Evolutionary conservation across 1,139 yeast species (phyloP), one percentile per base, ranked within the genome.

Genomic region (Sugiyamaella neomexicana): DNA sequence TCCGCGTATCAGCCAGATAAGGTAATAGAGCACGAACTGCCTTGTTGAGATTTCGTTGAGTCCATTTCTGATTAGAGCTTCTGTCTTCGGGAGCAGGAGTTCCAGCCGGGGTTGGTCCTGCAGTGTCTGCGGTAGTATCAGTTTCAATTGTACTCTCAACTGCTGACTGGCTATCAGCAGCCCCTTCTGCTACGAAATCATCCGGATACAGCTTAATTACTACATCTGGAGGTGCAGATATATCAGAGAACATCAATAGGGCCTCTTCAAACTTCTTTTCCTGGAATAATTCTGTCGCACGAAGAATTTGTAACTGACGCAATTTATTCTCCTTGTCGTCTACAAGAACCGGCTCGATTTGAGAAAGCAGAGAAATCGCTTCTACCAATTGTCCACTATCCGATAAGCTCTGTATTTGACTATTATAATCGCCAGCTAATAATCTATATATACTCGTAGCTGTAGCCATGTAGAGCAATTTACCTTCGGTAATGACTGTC

Each of bases 11-110:
- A 1, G 80, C 76, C 32, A 81, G 68, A 64, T 75, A 88, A 1
- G 85, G 78, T 4, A 85, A 76, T 37, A 82, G 72, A 38, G 80
- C 76, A 50, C 75, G 75, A 0, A 83, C 77, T 0, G 88, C 79
- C 15, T 55, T 57, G 68, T 73, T 25, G 65, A 65, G 53, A 16
- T 61, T 62, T 17, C 58, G 58, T 6, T 45, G 46, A 48, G 47
- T 38, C 48, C 32, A 25, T 29, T 40, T 44, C 25, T 32, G 6
- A 17, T 12, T 17, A 39, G 27, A 31, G 8, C 12, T n/a, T n/a
- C n/a, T 36, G 41, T 10, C 23, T 20, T 9, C 25, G 5, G 38
- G 16, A 10, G 38, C 49, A 6, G 44, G 15, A 17, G 23, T 13
- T 3, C 42, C 20, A 31, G 2, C 31, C 5, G 38, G 48, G 8